Evolutionary conservation across 108 stramenopile genomes (phyloP), one percentile per base, ranked within the genome.

Genomic region (Cyclotella kingstonii): DNA sequence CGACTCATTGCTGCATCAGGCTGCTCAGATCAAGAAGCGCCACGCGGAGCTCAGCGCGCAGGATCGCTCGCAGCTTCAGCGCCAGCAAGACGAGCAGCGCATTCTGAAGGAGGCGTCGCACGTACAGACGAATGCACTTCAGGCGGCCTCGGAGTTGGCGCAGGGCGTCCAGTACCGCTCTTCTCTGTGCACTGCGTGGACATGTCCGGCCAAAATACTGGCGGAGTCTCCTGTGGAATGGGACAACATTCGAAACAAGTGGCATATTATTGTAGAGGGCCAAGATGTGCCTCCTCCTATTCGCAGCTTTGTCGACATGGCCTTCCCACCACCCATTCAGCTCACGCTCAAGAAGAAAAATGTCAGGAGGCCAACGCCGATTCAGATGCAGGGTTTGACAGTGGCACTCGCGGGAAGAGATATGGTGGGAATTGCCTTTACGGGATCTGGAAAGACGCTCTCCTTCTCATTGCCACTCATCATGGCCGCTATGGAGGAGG

Each of bases 341-440:
- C 73, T 79, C 1, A 79, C 77, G 10, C 69, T 99, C 31, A 41
- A 75, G 8, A 70, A 65, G 26, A 97, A 95, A 69, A 91, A 93
- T 50, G 98, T 99, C 63, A 81, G 73, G 44, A 69, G 91, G 18
- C 99, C 99, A 0, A 98, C 99, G 31, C 98, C 99, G 33, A 99
- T 99, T 75, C 99, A 99, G 83, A 96, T 98, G 84, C 99, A 99
- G 63, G 99, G 99, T 26, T 65, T 99, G 25, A 94, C 99, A 3
- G 97, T 96, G 26, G 95, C 96, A 2, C 77, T 99, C 40, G 81
- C 92, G 2, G 95, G 95, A 18, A 82, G 99, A 21, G 99, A 99
- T 72, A 96, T 99, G 97, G 93, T 99, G 41, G 99, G 99, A 25
- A 98, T 99, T 57, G 99, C 99, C 29, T 98, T 98, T 67, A 99